These are phyloP conservation scores for Phalaenopsis aphrodite DNA, from an alignment of 106 monocot genomes.

Conservation along the genomic window DNA sequence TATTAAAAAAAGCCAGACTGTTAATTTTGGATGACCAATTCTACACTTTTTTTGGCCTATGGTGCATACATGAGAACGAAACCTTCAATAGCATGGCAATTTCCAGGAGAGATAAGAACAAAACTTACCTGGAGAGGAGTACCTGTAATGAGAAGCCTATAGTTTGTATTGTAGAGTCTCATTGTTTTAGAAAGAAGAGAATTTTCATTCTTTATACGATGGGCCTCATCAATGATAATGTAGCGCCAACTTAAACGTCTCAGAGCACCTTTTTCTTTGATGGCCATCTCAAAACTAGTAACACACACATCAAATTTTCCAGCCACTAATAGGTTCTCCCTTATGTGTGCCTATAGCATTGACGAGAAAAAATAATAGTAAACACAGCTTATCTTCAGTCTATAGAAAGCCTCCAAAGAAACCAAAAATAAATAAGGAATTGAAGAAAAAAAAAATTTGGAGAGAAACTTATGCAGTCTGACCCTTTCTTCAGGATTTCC, in stretches of 20 bases:
- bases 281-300: slow-evolving; percentile 94
- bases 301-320: slow-evolving; percentile 94
- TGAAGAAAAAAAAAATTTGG: neutral
- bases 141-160: slow-evolving; percentile 93
- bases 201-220: slow-evolving; percentile 94
- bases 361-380: neutral
- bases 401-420: neutral
- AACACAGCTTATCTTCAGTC: neutral
- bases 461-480: neutral
- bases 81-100: neutral
- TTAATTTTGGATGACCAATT: neutral
- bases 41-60: neutral
- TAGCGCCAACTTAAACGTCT: slow-evolving; percentile 90
- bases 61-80: neutral
- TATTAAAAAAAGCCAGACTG: too few relatives aligned
- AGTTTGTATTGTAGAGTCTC: slow-evolving; percentile 86
- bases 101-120: neutral
- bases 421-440: neutral
- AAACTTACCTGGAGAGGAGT: slow-evolving; percentile 87
- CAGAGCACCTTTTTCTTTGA: slow-evolving; percentile 74
- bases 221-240: slow-evolving; percentile 94
- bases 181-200: slow-evolving; percentile 96
- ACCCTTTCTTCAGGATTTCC: slow-evolving; percentile 96
- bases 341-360: slow-evolving; percentile 71
- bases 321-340: slow-evolving; percentile 72